Evolutionary conservation across 2,329 filamentous ascomycete genomes (phyloP), one percentile per base, ranked within the genome.

Genomic region (Graphilbum fragrans): DNA sequence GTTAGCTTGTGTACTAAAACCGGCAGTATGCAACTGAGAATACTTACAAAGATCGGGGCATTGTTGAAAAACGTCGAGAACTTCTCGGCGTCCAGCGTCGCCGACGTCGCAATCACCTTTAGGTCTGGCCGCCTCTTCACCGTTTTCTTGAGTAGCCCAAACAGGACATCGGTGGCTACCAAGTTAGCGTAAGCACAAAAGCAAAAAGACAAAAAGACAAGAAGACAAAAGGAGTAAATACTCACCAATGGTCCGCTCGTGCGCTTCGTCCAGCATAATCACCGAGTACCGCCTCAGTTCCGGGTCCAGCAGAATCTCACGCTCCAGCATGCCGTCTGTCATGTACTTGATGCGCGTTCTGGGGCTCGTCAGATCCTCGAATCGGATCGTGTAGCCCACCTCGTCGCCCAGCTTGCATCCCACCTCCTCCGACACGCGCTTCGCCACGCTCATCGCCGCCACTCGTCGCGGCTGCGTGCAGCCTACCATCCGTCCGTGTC

Each of bases 301-400:
- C 1, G 88, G 84, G 57, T 98, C 92, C 50, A 95, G 73, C 39
- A 98, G 71, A 57, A 95, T 87, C 64, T 98, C 92, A 66, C 92
- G 77, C 63, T 95, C 80, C 58, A 98, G 74, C 85, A 96, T 96
- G 61, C 92, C 92, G 54, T 98, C 92, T 16, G 92, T 98, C 90
- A 98, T 95, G 65, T 98, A 98, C 66, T 98, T 98, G 67, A 98
- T 94, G 55, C 81, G 86, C 1, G 92, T 98, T 17, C 80, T 73
- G 2, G 86, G 78, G 49, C 81, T 85, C 0, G 90, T 95, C 57
- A 81, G 84, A 62, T 98, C 92, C 56, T 98, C 92, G 57, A 98
- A 98, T 58, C 92, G 86, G 56, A 98, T 94, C 8, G 85, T 94
- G 58, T 98, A 98, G 41, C 92, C 92, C 47, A 98, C 90, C 58